Base-by-base conservation (phyloP, 768 basidiomycete genomes). In the Astraeus odoratus region DNA sequence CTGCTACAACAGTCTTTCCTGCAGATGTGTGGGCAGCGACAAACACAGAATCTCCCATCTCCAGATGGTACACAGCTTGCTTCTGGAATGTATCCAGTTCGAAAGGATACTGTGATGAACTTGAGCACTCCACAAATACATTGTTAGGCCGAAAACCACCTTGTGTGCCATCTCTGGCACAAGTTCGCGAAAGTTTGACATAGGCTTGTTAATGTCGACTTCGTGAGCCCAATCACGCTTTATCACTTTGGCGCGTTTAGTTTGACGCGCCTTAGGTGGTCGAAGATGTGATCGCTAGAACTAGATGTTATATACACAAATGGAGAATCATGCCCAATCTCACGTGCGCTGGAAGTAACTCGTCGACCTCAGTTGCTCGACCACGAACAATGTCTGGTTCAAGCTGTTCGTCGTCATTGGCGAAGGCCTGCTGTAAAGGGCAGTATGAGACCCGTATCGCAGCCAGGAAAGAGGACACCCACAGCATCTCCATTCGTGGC, bases 1-100 rank as follows among this genome's bases (percentile, higher is more conserved):
- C 96, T 0, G 96, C 96, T 7, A 99, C 96, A 15, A 98, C 96
- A 1, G 96, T 99, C 67, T 99, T 99, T 26, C 96, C 96, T 13
- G 96, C 96, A n/a, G 90, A 94, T 3, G 96, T 99, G 67, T 99
- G 96, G 5, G 96, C 96, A 12, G 96, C 96, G n/a, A 99, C 94
- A 61, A 99, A 99, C 15, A 99, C 95, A 10, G 92, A 95, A 53
- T 99, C 90, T 8, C 94, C 96, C 73, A 88, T 81, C 64, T 99
- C 96, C 15, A 99, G 75, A 65, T 96, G 93, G 65, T 96, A 96
- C 6, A 98, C 90, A 1, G 96, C 96, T 61, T 98, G 92, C 63
- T 97, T 98, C 65, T 99, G 96, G 70, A 98, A 99, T 0, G 85
- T 94, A 64, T 99, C 96, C 24, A 99, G 75, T 59, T 96, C 91